Conservation (phyloP, 2,329 filamentous ascomycete genomes). For the Colletotrichum gigasporum region DNA sequence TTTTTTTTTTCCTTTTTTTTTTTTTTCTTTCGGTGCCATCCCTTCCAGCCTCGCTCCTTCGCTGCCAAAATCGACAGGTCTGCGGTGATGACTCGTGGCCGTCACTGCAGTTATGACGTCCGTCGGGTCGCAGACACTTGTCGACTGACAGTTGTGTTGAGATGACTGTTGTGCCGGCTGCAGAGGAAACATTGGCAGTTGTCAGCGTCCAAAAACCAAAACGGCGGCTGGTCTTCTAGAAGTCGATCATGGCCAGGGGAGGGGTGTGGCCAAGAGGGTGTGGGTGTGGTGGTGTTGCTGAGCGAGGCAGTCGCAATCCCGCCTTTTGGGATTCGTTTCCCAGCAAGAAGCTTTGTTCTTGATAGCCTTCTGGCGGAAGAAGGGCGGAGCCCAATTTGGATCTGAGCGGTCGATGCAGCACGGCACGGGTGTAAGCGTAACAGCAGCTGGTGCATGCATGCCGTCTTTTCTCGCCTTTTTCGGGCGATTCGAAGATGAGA, state of each 20-base stretch:
- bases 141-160: background rate
- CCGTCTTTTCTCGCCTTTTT: background rate
- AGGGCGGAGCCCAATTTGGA: constrained; percentile 26
- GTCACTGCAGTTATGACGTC: background rate
- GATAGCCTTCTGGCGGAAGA: constrained; percentile 15
- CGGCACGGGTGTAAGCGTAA: constrained; percentile 20
- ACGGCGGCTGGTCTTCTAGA: background rate
- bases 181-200: background rate
- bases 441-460: constrained; percentile 8
- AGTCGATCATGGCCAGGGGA: background rate
- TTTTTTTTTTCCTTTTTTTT: background rate
- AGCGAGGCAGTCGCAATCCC: constrained; percentile 27
- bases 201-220: background rate
- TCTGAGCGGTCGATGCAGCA: background rate
- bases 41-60: background rate
- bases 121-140: background rate
- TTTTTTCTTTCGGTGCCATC: background rate
- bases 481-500: constrained; percentile 15
- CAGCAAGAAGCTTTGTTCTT: constrained; percentile 22
- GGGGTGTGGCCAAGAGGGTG: background rate
- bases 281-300: constrained; percentile 1
- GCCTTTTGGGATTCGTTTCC: constrained; percentile 26
- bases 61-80: background rate
- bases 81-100: background rate
- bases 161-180: background rate